Evolutionary conservation across 1,284 basidiomycete genomes (phyloP).

Genomic region (Porphyrellus sp.): DNA sequence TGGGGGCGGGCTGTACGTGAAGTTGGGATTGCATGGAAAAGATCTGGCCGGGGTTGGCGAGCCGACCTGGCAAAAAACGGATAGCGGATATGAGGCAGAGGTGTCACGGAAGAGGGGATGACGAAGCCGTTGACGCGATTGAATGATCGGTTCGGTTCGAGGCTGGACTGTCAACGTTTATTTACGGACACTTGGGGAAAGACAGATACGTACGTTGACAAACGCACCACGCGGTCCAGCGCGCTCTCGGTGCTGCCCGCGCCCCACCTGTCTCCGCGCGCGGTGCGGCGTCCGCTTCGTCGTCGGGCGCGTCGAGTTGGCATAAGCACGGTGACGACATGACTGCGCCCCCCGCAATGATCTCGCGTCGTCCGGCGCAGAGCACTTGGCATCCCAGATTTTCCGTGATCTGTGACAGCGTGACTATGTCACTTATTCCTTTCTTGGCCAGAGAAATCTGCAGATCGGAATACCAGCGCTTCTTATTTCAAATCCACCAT

Average conservation of each 20-base stretch:
- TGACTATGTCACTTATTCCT: conserved; percentile 12
- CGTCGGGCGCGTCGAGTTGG: conserved; percentile 6
- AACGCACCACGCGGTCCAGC: conserved; percentile 11
- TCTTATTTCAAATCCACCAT: conserved; percentile 34
- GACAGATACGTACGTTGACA: conserved; percentile 28
- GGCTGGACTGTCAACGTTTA: conserved; percentile 27
- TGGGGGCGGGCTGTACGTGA: conserved; percentile 24
- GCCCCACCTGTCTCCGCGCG: neutral
- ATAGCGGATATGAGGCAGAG: conserved; percentile 10
- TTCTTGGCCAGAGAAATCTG: conserved; percentile 26
- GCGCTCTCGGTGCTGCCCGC: conserved; percentile 8
- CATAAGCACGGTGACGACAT: conserved; percentile 10
- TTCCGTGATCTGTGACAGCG: conserved; percentile 23
- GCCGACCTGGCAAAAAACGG: conserved; percentile 13
- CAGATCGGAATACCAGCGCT: conserved; percentile 34
- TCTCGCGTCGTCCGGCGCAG: neutral
- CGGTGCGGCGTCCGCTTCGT: neutral
- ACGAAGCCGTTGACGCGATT: conserved; percentile 23
- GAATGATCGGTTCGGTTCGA: conserved; percentile 29
- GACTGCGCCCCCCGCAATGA: conserved; percentile 4
- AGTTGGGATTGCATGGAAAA: conserved; percentile 27
- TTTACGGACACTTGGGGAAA: conserved; percentile 27
- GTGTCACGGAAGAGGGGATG: conserved; percentile 10
- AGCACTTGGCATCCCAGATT: conserved; percentile 9
- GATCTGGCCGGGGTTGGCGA: conserved; percentile 7